Evolutionary conservation across 2,329 filamentous ascomycete species (phyloP).

Genomic region (Leptodontidium sp.): DNA sequence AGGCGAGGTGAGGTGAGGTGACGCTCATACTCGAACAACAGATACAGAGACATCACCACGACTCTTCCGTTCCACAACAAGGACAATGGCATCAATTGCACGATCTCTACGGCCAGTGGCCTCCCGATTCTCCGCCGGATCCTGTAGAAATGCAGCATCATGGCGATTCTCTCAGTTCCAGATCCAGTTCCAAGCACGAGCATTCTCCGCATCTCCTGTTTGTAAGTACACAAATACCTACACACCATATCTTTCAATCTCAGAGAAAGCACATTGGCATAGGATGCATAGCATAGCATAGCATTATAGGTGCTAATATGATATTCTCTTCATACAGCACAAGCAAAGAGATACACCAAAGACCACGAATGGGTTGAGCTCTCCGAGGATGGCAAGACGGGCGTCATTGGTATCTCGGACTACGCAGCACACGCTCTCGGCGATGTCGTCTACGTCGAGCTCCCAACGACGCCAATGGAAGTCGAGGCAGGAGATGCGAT

Average conservation of each 20-base stretch:
- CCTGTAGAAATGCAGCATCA: slow-evolving; percentile 36
- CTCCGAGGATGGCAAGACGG: slow-evolving; percentile 81
- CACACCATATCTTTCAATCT: slow-evolving; percentile 14
- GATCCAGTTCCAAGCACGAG: slow-evolving; percentile 51
- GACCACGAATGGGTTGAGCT: slow-evolving; percentile 99
- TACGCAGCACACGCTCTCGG: slow-evolving; percentile 94
- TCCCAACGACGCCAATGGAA: slow-evolving; percentile 75
- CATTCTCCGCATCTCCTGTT: slow-evolving; percentile 55
- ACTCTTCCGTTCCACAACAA: slow-evolving; percentile 11
- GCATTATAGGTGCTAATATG: slow-evolving; percentile 15
- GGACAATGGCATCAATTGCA: slow-evolving; percentile 68
- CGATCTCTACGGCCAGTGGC: slow-evolving; percentile 53
- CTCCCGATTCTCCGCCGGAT: slow-evolving; percentile 36
- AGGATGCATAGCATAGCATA: not conserved
- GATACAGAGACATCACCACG: not conserved
- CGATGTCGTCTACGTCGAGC: slow-evolving; percentile 97
- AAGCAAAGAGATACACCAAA: slow-evolving; percentile 84
- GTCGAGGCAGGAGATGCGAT: slow-evolving; percentile 82
- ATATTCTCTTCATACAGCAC: slow-evolving; percentile 34
- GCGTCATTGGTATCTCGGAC: slow-evolving; percentile 83
- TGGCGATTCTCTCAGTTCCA: slow-evolving; percentile 45
- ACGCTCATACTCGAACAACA: not conserved
- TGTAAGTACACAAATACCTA: slow-evolving; percentile 48
- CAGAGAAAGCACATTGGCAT: slow-evolving; percentile 18
- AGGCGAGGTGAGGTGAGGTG: not conserved